Evolutionary conservation across 1,284 basidiomycete species (phyloP).

Genomic region (Melanopsichium pennsylvanicum): DNA sequence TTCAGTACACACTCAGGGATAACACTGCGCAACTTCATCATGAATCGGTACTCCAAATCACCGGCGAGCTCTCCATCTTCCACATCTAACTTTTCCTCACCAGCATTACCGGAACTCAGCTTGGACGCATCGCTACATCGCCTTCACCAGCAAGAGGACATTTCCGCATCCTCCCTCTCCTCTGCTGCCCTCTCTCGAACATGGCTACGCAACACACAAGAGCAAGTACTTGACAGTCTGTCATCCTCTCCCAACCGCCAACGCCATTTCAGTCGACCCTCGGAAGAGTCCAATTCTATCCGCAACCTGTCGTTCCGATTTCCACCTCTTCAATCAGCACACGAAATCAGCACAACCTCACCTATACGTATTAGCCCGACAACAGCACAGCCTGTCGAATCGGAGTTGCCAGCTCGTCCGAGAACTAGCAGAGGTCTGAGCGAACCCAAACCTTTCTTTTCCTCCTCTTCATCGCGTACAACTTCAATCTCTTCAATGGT

Average conservation of each 20-base stretch:
- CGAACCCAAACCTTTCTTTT: constrained; percentile 18
- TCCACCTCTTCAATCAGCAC: background rate
- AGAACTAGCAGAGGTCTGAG: constrained; percentile 22
- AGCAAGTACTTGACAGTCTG: too few species aligned
- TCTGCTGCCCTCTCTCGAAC: constrained; percentile 2
- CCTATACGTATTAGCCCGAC: too few species aligned
- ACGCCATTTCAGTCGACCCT: background rate
- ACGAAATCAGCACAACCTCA: too few species aligned
- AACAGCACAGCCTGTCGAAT: background rate
- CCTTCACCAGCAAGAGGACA: constrained; percentile 19
- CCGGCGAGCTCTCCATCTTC: constrained; percentile 3
- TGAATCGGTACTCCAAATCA: constrained; percentile 1
- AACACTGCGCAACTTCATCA: too few species aligned
- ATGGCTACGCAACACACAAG: constrained; percentile 2
- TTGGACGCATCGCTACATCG: constrained; percentile 26
- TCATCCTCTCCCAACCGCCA: too few species aligned
- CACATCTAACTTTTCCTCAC: constrained; percentile 18
- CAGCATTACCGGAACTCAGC: constrained; percentile 29
- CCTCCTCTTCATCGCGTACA: constrained; percentile 12
- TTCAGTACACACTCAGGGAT: too few species aligned
- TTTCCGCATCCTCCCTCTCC: constrained; percentile 6
- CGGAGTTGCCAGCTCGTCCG: constrained; percentile 4
- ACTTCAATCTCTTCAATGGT: constrained; percentile 18
- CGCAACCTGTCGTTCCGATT: constrained; percentile 2
- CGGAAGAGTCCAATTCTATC: background rate